Evolutionary conservation across 164 flowering plant genomes (phyloP).

Genomic region (Amborella trichopoda): DNA sequence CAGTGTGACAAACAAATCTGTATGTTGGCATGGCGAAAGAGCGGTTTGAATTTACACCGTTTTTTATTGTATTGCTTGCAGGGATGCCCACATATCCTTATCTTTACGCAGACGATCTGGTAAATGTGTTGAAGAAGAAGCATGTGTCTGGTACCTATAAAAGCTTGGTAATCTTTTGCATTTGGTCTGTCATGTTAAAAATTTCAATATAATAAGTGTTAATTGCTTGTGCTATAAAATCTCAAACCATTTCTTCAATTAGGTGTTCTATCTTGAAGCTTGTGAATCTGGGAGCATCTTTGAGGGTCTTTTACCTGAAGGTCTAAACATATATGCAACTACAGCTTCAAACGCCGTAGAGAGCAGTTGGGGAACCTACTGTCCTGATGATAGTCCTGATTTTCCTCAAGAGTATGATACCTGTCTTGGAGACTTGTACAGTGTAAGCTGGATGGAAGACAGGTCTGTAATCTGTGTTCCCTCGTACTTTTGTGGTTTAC

Average conservation of each 20-base stretch:
- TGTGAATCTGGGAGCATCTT: slow-evolving; percentile 97
- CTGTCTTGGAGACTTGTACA: slow-evolving; percentile 86
- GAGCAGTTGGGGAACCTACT: slow-evolving; percentile 88
- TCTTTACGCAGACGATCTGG: slow-evolving; percentile 38
- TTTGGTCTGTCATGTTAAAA: not conserved
- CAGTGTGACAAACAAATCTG: not conserved
- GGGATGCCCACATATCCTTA: slow-evolving; percentile 51
- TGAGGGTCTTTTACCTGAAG: slow-evolving; percentile 79
- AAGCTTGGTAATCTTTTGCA: slow-evolving; percentile 29
- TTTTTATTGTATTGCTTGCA: no score
- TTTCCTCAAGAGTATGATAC: slow-evolving; percentile 79
- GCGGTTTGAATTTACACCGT: no score
- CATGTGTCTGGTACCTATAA: slow-evolving; percentile 47
- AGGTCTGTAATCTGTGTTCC: slow-evolving; percentile 26
- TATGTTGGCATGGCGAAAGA: no score
- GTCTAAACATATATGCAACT: slow-evolving; percentile 75
- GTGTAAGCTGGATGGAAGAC: slow-evolving; percentile 96
- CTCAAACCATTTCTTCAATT: not conserved
- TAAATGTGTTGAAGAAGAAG: slow-evolving; percentile 29
- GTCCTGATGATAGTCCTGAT: slow-evolving; percentile 59
- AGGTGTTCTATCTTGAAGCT: slow-evolving; percentile 93
- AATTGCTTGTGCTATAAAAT: no score
- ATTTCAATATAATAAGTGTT: not conserved
- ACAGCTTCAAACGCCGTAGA: slow-evolving; percentile 84
- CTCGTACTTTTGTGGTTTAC: not conserved